Base-by-base conservation (phyloP, 768 basidiomycete species). In the Tulasnella sp. region DNA sequence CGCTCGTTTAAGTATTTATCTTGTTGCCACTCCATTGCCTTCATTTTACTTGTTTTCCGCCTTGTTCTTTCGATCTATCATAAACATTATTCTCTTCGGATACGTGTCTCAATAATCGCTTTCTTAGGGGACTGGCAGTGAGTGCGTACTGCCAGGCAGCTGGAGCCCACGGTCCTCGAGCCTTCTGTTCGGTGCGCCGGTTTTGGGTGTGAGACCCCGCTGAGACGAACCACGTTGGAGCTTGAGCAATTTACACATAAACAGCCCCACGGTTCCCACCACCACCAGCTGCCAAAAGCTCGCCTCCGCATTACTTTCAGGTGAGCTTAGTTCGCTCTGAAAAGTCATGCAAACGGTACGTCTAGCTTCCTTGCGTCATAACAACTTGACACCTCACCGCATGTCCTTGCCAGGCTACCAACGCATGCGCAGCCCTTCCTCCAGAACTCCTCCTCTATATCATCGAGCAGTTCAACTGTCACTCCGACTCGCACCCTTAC, bases 1-100 rank as follows among this genome's bases (percentile, higher is more conserved):
- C 75, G 52, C 75, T 46, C 42, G 4, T 76, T 76, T 24, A 5
- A 19, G n/a, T 76, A 76, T 76, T 76, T 76, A 76, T 76, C 27
- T 36, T 40, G 73, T 74, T 46, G 73, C 21, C 34, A 68, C 31
- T 68, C 24, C 14, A 6, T 74, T 40, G 36, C 73, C 24, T 16
- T 74, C 31, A 19, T 24, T 44, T 42, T 74, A 39, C 39, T 74
- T 46, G n/a, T 38, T 68, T 27, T 31, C 34, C 31, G 62, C 36
- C 62, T 6, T 68, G 62, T 68, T 68, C 31, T 52, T 1, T 34
- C 18, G 27, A 36, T 27, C 31, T 68, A 68, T 19, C 6, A 27
- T 34, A 14, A 31, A 12, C 16, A 2, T 68, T 31, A 16, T 27
- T 68, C 31, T 68, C 34, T 34, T 14, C 16, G 62, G 34, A 68